Evolutionary conservation across 768 basidiomycete species (phyloP), one percentile per base, ranked within the genome.

Genomic region (Phanerochaete sordida): DNA sequence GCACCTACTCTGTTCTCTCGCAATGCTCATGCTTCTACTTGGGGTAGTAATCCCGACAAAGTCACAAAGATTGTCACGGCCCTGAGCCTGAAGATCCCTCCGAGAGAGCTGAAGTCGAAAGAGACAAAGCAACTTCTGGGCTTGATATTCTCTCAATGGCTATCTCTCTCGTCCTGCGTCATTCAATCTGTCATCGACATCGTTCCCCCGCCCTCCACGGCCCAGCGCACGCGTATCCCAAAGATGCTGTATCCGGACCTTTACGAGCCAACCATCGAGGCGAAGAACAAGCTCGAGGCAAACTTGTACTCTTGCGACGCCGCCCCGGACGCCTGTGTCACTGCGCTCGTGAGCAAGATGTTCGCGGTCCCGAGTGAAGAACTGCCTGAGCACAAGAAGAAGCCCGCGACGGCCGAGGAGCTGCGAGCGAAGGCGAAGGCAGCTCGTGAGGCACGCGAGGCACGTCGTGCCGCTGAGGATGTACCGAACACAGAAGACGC

Each of bases 321-420:
- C 1, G 77, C 68, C 1, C 64, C 81, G 1, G 78, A 79, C 6
- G 86, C 88, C 0, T 84, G 75, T 58, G 78, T 94, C 13, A 84
- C 87, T 16, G 96, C 88, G 6, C 97, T 95, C 72, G 90, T 98
- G 49, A 96, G 93, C 81, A 99, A 98, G 73, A 99, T 98, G 96
- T 98, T 98, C 68, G 94, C 95, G 1, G 88, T 98, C 0, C 75
- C 85, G n/a, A 75, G 73, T 23, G 83, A 83, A 57, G 90, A 95
- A 50, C 76, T 99, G 24, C 96, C 96, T 0, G 91, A 95, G 69
- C 87, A 90, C 72, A 93, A 91, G 74, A 85, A 85, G 68, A 87
- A 79, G 65, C 77, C 82, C 19, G 66, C 92, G 49, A 92, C 89
- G 0, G 89, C 91, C 0, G 93, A 95, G 35, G 91, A 96, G 67